A percentile compares a stretch with the other conserved stretches of the same genome.
Conservation (phyloP, 192 early-diverging fungal genomes). For the Martensiomyces pterosporus region DNA sequence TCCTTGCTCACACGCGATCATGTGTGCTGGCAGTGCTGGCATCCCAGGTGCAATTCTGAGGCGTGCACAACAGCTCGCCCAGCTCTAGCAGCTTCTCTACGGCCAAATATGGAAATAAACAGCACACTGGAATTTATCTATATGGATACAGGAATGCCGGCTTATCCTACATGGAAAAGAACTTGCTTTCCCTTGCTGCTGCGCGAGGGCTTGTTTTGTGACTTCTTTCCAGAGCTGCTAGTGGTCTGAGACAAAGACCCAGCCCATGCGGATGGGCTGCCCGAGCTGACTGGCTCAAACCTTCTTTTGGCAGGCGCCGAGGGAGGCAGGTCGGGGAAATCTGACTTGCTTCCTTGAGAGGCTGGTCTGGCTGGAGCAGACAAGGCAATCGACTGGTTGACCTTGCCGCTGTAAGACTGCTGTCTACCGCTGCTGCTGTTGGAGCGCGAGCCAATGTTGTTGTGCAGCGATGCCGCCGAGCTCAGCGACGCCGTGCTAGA, state of each 20-base stretch:
- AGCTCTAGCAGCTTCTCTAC: conserved; percentile 2
- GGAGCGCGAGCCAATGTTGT: neutral
- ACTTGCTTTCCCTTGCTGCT: conserved; percentile 34
- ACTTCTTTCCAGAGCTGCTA: conserved; percentile 6
- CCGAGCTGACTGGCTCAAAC: conserved; percentile 24
- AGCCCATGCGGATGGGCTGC: conserved; percentile 33
- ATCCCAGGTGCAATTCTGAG: conserved; percentile 14
- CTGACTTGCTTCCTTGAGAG: neutral
- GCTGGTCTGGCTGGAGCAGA: neutral
- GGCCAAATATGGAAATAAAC: neutral
- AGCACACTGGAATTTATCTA: neutral
- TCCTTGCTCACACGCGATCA: conserved; percentile 8
- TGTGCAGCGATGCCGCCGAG: conserved; percentile 6
- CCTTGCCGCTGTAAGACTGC: conserved; percentile 24
- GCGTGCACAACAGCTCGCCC: conserved; percentile 2
- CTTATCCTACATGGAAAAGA: conserved; percentile 16
- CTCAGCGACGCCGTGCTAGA: conserved; percentile 4
- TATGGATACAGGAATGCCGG: neutral
- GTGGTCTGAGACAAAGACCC: conserved; percentile 1
- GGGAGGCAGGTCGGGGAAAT: conserved; percentile 31
- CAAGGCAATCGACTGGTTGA: neutral
- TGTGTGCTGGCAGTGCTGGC: conserved; percentile 26
- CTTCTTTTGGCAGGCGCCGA: conserved; percentile 9
- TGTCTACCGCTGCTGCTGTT: neutral
- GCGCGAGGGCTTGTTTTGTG: conserved; percentile 10